Evolutionary conservation across 163 green algal genomes (phyloP).

Genomic region (Chlamydomonas reinhardtii): DNA sequence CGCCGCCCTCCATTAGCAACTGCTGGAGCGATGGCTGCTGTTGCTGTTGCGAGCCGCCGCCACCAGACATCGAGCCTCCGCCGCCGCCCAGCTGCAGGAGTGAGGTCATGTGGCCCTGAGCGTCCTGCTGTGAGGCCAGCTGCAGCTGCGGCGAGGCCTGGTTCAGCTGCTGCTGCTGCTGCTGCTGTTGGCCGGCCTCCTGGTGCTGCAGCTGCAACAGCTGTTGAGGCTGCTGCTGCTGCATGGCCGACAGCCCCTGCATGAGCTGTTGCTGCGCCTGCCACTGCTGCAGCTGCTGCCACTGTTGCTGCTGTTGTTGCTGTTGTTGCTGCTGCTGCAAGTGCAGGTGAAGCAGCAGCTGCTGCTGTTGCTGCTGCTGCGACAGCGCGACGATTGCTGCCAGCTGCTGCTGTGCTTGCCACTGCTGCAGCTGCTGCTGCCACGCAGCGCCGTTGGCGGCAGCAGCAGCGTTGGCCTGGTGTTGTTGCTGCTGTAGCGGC

Average conservation of each 20-base stretch:
- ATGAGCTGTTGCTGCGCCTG: constrained; percentile 4
- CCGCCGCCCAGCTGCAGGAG: background rate
- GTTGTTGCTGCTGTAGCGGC: constrained; percentile 8
- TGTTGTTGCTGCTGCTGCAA: background rate
- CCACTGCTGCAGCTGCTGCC: background rate
- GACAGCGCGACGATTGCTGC: constrained; percentile 7
- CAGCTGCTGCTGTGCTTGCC: constrained; percentile 43
- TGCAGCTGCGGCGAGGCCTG: background rate
- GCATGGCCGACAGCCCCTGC: background rate
- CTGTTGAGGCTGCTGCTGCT: background rate
- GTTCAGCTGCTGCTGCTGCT: background rate
- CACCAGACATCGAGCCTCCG: no score
- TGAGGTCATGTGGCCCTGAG: background rate
- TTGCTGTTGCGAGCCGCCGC: background rate
- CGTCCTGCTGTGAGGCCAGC: background rate
- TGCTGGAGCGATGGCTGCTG: background rate
- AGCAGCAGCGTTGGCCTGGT: background rate
- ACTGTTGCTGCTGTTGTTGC: constrained; percentile 6
- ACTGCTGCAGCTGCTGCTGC: constrained; percentile 38
- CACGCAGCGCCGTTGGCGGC: background rate
- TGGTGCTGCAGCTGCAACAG: background rate
- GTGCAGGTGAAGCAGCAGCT: background rate
- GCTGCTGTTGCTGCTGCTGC: constrained; percentile 36
- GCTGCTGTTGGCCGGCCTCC: background rate
- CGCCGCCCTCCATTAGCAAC: background rate